Evolutionary conservation across 768 basidiomycete species (phyloP).

Genomic region (Pisolithus tinctorius): DNA sequence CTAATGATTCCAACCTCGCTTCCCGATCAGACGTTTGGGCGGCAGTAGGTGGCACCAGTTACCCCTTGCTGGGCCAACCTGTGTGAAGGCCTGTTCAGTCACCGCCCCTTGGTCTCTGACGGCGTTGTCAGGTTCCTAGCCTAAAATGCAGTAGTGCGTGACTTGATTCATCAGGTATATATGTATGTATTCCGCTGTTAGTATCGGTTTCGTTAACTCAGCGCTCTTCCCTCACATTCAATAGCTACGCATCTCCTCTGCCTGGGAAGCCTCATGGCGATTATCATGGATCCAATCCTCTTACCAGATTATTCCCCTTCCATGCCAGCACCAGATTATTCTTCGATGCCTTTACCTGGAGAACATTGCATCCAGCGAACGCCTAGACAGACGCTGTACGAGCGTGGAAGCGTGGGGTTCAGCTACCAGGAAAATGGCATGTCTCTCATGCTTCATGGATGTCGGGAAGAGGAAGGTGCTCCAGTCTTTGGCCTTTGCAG

Average conservation of each 20-base stretch:
- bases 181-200: neutral
- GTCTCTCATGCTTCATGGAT: slow-evolving; percentile 23
- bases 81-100: neutral
- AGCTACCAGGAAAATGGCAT: slow-evolving; percentile 26
- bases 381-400: slow-evolving; percentile 13
- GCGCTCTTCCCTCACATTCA: neutral
- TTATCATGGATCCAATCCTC: slow-evolving; percentile 4
- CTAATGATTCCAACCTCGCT: too few species aligned
- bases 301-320: slow-evolving; percentile 54
- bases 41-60: neutral
- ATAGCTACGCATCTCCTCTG: neutral
- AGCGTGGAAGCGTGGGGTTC: slow-evolving; percentile 19
- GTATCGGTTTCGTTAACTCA: neutral
- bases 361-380: slow-evolving; percentile 51
- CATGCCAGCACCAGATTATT: slow-evolving; percentile 50
- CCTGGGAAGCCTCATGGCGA: slow-evolving; percentile 8
- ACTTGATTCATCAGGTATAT: neutral
- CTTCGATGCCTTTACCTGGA: slow-evolving; percentile 42
- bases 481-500: slow-evolving; percentile 26
- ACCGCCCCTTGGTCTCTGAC: neutral
- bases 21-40: too few species aligned
- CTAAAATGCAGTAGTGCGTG: neutral
- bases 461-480: slow-evolving; percentile 24
- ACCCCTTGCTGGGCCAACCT: neutral
- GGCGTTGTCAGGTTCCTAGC: neutral